Evolutionary conservation across 306 rosid genomes (phyloP).

Genomic region (Lotus japonicus): DNA sequence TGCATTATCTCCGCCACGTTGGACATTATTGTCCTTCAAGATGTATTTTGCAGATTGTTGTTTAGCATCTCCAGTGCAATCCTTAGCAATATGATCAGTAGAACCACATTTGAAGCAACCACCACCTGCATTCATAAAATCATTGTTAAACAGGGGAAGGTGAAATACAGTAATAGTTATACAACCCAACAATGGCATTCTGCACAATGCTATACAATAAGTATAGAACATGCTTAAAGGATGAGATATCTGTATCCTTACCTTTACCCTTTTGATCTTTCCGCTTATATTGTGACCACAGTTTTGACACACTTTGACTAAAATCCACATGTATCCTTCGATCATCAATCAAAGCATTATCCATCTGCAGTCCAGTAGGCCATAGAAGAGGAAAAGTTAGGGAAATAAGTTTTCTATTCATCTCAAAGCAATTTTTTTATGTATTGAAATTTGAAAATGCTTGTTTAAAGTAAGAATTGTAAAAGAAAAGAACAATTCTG

Average conservation of each 20-base stretch:
- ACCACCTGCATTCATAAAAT: conserved; percentile 37
- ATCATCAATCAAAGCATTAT: conserved; percentile 94
- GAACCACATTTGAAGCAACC: conserved; percentile 98
- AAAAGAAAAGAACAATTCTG: neutral
- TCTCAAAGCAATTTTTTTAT: neutral
- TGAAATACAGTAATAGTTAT: neutral
- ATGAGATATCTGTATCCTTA: conserved; percentile 21
- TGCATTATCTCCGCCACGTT: conserved; percentile 63
- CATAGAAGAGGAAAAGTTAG: conserved; percentile 1
- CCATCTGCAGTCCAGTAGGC: conserved; percentile 57
- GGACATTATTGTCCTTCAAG: conserved; percentile 62
- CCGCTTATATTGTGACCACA: conserved; percentile 84
- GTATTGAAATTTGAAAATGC: neutral
- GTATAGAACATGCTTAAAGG: too few species aligned
- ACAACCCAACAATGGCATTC: conserved; percentile 8
- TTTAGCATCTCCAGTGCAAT: conserved; percentile 56
- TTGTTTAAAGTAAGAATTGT: neutral
- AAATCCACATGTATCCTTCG: conserved; percentile 97
- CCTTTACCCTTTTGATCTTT: conserved; percentile 66
- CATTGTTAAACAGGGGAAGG: neutral
- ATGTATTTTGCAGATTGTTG: conserved; percentile 46
- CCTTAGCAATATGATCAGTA: conserved; percentile 78
- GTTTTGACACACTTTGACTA: conserved; percentile 89
- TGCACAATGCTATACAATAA: neutral
- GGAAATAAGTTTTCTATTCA: neutral